phyloP scores from a whole-genome alignment of 2,329 filamentous ascomycete genomes.

The Phaeosphaeria sp. region DNA sequence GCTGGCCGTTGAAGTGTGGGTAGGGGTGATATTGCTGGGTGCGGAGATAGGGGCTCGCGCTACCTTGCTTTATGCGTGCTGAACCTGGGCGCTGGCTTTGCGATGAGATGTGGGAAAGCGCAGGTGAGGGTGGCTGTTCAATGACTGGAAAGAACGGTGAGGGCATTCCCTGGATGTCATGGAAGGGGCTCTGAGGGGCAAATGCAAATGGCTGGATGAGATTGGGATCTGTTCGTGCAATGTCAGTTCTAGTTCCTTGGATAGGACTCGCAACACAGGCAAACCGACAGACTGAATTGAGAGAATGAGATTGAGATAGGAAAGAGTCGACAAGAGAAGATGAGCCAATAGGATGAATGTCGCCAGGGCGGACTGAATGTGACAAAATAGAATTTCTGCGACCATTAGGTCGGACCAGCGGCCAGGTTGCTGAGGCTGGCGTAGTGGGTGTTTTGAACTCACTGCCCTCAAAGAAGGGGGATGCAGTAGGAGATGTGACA shows the following conservation, averaged over 20 bases:
- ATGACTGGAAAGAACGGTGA: slow-evolving; percentile 51
- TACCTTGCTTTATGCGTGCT: slow-evolving; percentile 57
- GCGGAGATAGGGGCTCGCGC: slow-evolving; percentile 72
- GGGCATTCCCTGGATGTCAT: slow-evolving; percentile 48
- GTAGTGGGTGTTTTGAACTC: slow-evolving; percentile 41
- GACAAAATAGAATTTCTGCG: slow-evolving; percentile 10
- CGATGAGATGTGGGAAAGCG: slow-evolving; percentile 62
- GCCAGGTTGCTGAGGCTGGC: slow-evolving; percentile 49
- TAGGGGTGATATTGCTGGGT: slow-evolving; percentile 63
- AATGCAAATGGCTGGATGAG: slow-evolving; percentile 61
- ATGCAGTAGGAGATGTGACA: slow-evolving; percentile 21
- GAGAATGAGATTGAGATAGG: slow-evolving; percentile 26
- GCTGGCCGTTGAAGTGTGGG: slow-evolving; percentile 52
- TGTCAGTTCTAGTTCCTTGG: slow-evolving; percentile 17
- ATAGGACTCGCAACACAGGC: slow-evolving; percentile 7
- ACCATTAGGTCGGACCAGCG: slow-evolving; percentile 6
- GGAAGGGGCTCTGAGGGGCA: slow-evolving; percentile 49
- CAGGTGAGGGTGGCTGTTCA: slow-evolving; percentile 66
- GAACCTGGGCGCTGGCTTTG: slow-evolving; percentile 52
- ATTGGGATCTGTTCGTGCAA: slow-evolving; percentile 59
- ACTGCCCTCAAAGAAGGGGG: slow-evolving; percentile 5
- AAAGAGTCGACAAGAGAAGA: slow-evolving; percentile 22
- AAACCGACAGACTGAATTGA: slow-evolving; percentile 49
- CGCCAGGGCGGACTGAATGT: neutral
- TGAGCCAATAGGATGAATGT: neutral